Evolutionary conservation across 1,139 yeast genomes (phyloP).

Genomic region (Yamadazyma triangularis): DNA sequence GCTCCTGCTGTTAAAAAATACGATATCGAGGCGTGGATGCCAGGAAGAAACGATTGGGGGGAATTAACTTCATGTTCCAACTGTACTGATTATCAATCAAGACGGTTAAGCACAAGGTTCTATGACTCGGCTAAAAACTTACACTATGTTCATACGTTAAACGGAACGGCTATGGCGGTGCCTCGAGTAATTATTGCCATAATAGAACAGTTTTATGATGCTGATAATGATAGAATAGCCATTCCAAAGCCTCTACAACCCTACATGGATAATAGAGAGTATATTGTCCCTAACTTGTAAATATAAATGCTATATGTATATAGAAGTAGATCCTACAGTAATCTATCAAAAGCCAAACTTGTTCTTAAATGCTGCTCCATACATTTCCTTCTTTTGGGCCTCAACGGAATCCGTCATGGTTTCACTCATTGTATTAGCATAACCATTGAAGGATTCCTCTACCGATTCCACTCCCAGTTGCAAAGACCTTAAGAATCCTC

Average conservation of each 20-base stretch:
- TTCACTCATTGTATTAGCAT: constrained; percentile 53
- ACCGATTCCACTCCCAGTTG: constrained; percentile 51
- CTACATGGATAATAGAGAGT: constrained; percentile 56
- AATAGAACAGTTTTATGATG: constrained; percentile 77
- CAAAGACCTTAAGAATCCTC: constrained; percentile 43
- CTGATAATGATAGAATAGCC: constrained; percentile 44
- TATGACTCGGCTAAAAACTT: constrained; percentile 31
- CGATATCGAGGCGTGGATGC: constrained; percentile 99
- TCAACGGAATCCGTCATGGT: constrained; percentile 50
- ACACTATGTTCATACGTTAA: constrained; percentile 72
- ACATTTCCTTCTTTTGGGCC: constrained; percentile 46
- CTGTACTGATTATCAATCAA: constrained; percentile 87
- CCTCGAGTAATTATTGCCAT: constrained; percentile 89
- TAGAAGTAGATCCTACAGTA: too few relatives aligned
- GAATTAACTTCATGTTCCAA: constrained; percentile 89
- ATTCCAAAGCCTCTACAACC: constrained; percentile 69
- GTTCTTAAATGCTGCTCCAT: constrained; percentile 48
- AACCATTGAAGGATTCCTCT: constrained; percentile 55
- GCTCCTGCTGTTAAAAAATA: constrained; percentile 90
- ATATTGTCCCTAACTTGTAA: constrained; percentile 16
- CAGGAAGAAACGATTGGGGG: constrained; percentile 92
- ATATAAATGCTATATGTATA: too few relatives aligned
- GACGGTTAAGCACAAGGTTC: constrained; percentile 70
- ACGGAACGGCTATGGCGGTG: constrained; percentile 95
- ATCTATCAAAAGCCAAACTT: constrained; percentile 49